Percentiles rank a stretch among this genome's conserved stretches.
These are phyloP conservation scores for Tetrastigma voinierianum DNA, from an alignment of 164 flowering plant species.

Conservation along the genomic window DNA sequence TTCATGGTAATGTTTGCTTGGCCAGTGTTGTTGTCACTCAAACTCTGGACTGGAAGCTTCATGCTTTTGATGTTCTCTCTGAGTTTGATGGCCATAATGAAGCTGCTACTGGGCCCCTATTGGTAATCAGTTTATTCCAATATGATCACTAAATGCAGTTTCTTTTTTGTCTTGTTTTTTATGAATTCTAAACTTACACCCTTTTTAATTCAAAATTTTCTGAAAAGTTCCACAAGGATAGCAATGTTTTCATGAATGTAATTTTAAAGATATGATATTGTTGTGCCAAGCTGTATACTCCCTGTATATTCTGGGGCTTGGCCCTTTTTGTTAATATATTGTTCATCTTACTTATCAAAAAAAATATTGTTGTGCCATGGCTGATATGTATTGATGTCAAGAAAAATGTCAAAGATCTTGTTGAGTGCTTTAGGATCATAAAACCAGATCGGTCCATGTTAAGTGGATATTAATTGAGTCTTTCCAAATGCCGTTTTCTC, in stretches of 20 bases:
- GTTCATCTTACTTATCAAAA: no score
- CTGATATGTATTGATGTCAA: no score
- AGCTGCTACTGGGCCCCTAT: constrained; percentile 77
- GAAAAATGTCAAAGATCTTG: no score
- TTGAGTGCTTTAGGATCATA: no score
- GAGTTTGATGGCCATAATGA: constrained; percentile 84
- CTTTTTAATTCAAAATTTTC: not conserved
- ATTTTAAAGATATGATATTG: not conserved
- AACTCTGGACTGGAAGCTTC: constrained; percentile 97
- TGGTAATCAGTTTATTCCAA: constrained; percentile 48
- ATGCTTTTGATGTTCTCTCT: constrained; percentile 92
- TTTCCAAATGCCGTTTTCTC: no score
- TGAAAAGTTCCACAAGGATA: not conserved
- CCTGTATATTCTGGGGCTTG: no score
- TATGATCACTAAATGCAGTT: not conserved
- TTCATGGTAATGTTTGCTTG: constrained; percentile 93
- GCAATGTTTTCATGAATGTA: not conserved
- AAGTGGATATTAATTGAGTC: no score
- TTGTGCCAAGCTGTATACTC: no score
- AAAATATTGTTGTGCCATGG: not conserved
- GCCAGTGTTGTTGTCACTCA: constrained; percentile 96
- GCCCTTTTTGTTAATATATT: no score
- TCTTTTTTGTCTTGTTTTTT: not conserved
- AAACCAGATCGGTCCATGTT: no score
- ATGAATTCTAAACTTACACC: not conserved